phyloP scores from a whole-genome alignment of 352 stramenopile species.

The Globisporangium canariense region DNA sequence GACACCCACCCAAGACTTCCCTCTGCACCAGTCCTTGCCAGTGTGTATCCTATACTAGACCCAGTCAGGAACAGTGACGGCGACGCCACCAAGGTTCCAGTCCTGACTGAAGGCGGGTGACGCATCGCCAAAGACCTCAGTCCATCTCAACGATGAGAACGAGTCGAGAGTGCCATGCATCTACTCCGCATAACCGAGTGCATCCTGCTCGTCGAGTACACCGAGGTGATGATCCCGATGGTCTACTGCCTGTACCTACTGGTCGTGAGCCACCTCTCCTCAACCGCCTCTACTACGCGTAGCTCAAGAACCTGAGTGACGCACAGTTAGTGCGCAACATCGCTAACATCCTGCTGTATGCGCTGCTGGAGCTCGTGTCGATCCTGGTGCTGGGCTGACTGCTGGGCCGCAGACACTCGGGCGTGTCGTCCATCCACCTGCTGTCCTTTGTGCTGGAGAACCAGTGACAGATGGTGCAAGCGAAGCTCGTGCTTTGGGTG shows the following conservation, averaged over 20 bases:
- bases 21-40: neutral
- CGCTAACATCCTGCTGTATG: slow-evolving; percentile 26
- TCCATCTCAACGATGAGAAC: neutral
- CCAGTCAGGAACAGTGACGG: neutral
- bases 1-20: too few relatives aligned
- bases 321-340: neutral
- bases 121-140: neutral
- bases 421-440: slow-evolving; percentile 21
- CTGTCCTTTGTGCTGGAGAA: slow-evolving; percentile 32
- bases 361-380: slow-evolving; percentile 29
- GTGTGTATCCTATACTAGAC: neutral
- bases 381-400: slow-evolving; percentile 25
- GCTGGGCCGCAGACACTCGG: slow-evolving; percentile 12
- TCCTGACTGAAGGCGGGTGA: neutral
- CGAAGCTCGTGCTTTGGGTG: slow-evolving; percentile 35
- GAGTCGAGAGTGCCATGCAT: slow-evolving; percentile 3
- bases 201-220: slow-evolving; percentile 18
- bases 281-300: slow-evolving; percentile 24
- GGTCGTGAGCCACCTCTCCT: slow-evolving; percentile 20
- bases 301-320: slow-evolving; percentile 20
- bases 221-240: slow-evolving; percentile 17
- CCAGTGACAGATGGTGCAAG: slow-evolving; percentile 26
- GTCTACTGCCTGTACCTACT: slow-evolving; percentile 10
- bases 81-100: neutral
- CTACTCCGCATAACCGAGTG: slow-evolving; percentile 13